Evolutionary conservation across 176 grass and related monocot species (phyloP).

Genomic region (Cymbopogon citratus): DNA sequence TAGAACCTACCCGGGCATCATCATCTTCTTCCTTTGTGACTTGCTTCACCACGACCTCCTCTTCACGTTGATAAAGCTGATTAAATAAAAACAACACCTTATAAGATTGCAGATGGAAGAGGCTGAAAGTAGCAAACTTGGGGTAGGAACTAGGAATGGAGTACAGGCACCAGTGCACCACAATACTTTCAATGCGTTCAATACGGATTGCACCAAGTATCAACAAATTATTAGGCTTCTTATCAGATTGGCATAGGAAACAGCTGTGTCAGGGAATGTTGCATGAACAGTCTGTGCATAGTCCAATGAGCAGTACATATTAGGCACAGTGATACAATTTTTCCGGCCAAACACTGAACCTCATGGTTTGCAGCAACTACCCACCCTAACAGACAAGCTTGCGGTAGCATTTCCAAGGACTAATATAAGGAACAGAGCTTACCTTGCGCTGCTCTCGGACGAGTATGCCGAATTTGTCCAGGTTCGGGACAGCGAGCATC

Average conservation of each 20-base stretch:
- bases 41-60: conserved; percentile 47
- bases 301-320: neutral
- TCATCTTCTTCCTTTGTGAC: conserved; percentile 47
- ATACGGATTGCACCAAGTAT: neutral
- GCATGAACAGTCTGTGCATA: neutral
- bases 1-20: conserved; percentile 40
- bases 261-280: neutral
- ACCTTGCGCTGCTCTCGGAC: conserved; percentile 85
- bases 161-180: neutral
- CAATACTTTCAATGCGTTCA: neutral
- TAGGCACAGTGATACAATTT: neutral
- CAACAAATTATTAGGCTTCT: neutral
- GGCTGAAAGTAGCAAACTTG: too few species aligned
- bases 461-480: conserved; percentile 86
- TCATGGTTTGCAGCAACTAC: neutral
- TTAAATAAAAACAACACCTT: neutral
- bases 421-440: neutral
- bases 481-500: conserved; percentile 83
- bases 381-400: neutral
- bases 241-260: neutral
- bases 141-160: neutral
- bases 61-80: conserved; percentile 70
- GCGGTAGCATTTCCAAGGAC: neutral
- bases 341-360: neutral
- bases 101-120: neutral